These are phyloP conservation scores for Amaranthus palmeri DNA, from an alignment of 148 eudicot species.

Conservation along the genomic window DNA sequence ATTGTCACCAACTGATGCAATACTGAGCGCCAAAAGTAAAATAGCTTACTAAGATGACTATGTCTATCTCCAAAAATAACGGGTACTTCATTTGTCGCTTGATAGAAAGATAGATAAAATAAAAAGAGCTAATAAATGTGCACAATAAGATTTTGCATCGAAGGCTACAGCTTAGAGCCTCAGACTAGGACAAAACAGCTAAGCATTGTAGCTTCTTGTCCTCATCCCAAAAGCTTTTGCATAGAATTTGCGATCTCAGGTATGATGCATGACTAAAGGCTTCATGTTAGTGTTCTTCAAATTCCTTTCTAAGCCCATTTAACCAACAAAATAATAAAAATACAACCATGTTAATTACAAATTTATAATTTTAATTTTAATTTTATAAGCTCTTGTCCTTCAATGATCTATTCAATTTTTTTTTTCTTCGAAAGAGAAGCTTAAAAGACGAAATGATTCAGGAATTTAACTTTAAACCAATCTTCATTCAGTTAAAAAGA, in stretches of 20 bases:
- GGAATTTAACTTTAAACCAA: conserved; percentile 64
- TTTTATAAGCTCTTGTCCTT: background rate
- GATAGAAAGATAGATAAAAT: background rate
- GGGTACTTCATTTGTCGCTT: too few species aligned
- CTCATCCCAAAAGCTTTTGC: conserved; percentile 81
- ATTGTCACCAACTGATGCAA: too few species aligned
- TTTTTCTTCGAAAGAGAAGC: background rate
- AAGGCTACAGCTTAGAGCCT: conserved; percentile 60
- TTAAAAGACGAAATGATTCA: background rate
- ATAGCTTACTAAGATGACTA: too few species aligned
- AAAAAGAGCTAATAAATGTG: background rate
- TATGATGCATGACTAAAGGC: conserved; percentile 87
- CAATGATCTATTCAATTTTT: background rate
- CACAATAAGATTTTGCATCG: conserved; percentile 55
- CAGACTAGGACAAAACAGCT: conserved; percentile 52
- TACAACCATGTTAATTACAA: background rate
- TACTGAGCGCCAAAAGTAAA: too few species aligned
- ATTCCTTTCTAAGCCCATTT: conserved; percentile 76
- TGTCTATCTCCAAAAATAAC: too few species aligned
- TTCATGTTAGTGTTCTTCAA: conserved; percentile 90
- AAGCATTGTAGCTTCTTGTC: conserved; percentile 74
- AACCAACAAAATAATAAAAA: conserved; percentile 43
- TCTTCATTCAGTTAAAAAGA: conserved; percentile 70
- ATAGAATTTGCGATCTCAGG: conserved; percentile 75
- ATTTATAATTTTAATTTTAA: too few species aligned